Evolutionary conservation across 225 moss, liverwort and hornwort species (phyloP).

Genomic region (Sphagnum tenellum): DNA sequence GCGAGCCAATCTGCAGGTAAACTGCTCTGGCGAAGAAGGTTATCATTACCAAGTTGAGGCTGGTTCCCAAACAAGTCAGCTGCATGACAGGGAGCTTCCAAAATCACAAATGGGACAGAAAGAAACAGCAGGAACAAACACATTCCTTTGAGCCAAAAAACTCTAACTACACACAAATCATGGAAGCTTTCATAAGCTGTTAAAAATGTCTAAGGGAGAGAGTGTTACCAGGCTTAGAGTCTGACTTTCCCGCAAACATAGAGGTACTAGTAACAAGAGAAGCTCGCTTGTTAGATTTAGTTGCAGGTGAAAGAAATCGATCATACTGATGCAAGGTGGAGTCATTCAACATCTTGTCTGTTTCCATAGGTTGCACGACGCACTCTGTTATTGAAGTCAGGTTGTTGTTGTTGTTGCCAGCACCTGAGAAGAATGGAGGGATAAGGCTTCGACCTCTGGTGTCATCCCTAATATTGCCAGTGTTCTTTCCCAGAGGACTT

Average conservation of each 20-base stretch:
- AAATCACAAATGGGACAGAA: no score
- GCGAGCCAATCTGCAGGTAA: slow-evolving; percentile 33
- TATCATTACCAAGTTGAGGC: background rate
- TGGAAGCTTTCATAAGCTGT: no score
- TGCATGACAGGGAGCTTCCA: no score
- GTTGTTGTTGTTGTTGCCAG: background rate
- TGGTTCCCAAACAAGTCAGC: no score
- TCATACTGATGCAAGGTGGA: slow-evolving; percentile 12
- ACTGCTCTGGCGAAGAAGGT: slow-evolving; percentile 33
- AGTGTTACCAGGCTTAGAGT: background rate
- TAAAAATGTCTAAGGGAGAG: no score
- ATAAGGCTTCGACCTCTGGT: slow-evolving; percentile 7
- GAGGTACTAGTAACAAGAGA: slow-evolving; percentile 10
- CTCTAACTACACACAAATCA: no score
- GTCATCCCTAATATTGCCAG: background rate
- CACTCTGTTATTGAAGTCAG: slow-evolving; percentile 32
- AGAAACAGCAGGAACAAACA: no score
- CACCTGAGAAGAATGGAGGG: slow-evolving; percentile 17
- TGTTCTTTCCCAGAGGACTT: slow-evolving; percentile 11
- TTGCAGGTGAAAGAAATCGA: slow-evolving; percentile 17
- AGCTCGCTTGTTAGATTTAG: slow-evolving; percentile 21
- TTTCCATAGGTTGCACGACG: slow-evolving; percentile 28
- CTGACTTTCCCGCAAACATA: slow-evolving; percentile 15
- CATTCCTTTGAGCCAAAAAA: no score
- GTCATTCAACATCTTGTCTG: slow-evolving; percentile 1